phyloP scores from a whole-genome alignment of 2,329 filamentous ascomycete species.

The Geosmithia morbida region DNA sequence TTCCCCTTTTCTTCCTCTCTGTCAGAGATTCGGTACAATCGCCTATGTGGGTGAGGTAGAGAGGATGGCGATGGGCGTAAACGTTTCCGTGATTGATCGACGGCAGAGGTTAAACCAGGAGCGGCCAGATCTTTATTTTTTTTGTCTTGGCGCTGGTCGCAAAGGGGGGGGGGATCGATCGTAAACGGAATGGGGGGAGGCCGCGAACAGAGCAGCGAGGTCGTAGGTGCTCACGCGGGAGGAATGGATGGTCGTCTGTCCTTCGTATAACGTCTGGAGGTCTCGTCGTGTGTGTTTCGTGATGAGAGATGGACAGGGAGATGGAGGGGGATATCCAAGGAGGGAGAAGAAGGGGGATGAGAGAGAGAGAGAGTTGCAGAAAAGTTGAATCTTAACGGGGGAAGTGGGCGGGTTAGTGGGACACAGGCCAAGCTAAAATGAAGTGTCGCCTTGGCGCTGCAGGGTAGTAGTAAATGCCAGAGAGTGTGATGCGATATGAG shows the following conservation, averaged over 20 bases:
- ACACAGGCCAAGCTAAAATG: not conserved
- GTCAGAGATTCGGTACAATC: too few species aligned
- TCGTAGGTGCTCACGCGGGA: not conserved
- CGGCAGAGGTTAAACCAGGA: too few species aligned
- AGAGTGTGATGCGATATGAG: not conserved
- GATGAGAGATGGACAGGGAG: not conserved
- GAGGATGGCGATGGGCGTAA: too few species aligned
- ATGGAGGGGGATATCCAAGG: not conserved
- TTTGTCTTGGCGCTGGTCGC: not conserved
- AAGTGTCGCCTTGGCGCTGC: not conserved
- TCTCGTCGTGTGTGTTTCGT: not conserved
- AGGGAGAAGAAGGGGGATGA: not conserved
- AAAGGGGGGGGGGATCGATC: not conserved
- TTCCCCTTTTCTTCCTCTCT: too few species aligned
- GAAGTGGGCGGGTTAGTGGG: not conserved
- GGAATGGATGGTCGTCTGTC: too few species aligned
- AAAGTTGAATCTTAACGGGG: not conserved
- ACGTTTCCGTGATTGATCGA: too few species aligned
- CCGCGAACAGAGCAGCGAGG: not conserved
- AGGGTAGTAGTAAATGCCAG: not conserved
- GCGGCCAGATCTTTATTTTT: not conserved
- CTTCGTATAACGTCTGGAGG: too few species aligned
- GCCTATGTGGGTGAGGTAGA: too few species aligned
- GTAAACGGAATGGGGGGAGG: not conserved
- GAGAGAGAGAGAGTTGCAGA: not conserved